Evolutionary conservation across 176 grass and related monocot genomes (phyloP).

Genomic region (Phoenix roebelenii): DNA sequence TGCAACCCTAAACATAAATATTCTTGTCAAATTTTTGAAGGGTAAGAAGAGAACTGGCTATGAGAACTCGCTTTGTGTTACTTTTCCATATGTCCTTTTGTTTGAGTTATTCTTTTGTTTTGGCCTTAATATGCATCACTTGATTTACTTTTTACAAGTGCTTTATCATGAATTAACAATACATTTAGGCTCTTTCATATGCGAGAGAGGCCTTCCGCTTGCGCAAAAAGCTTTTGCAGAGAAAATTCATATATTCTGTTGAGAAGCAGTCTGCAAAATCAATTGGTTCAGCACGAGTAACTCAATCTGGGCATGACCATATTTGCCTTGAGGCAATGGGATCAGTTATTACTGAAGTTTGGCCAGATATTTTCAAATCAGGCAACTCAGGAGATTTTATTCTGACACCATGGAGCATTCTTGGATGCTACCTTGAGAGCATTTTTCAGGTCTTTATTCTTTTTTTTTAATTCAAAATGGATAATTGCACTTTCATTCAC

Average conservation of each 20-base stretch:
- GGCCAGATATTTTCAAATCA: conserved; percentile 44
- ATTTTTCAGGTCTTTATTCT: conserved; percentile 69
- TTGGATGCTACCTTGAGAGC: conserved; percentile 87
- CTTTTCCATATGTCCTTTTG: too few species aligned
- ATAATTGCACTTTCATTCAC: background rate
- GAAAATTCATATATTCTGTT: conserved; percentile 46
- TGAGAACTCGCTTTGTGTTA: too few species aligned
- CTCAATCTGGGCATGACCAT: conserved; percentile 18
- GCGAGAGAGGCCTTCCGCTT: conserved; percentile 58
- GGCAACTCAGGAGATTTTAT: conserved; percentile 32
- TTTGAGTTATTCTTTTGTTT: too few species aligned
- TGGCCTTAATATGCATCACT: too few species aligned
- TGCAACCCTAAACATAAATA: too few species aligned
- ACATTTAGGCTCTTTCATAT: conserved; percentile 53
- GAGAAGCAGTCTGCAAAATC: conserved; percentile 5
- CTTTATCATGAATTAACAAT: too few species aligned
- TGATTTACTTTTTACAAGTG: too few species aligned
- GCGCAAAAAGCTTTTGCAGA: conserved; percentile 60
- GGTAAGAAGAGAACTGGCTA: too few species aligned
- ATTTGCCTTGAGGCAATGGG: conserved; percentile 43
- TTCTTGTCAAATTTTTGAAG: too few species aligned
- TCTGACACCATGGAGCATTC: conserved; percentile 65
- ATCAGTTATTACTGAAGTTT: conserved; percentile 48
- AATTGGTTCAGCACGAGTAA: conserved; percentile 4
- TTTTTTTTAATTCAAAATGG: background rate